These are phyloP conservation scores for Mycena maculata DNA, from an alignment of 768 basidiomycete genomes.

Conservation along the genomic window DNA sequence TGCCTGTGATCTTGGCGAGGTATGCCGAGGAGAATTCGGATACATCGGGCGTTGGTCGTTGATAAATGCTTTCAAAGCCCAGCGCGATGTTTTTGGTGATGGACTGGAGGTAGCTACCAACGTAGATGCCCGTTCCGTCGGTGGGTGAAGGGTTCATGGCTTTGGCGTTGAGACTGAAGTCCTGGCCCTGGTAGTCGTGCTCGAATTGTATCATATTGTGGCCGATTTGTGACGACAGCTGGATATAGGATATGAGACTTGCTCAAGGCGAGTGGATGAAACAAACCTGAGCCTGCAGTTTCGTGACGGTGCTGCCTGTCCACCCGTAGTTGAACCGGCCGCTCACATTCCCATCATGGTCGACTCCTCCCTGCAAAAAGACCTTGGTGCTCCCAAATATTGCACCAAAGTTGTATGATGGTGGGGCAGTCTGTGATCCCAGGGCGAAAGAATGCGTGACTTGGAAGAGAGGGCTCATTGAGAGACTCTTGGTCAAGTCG, in stretches of 20 bases:
- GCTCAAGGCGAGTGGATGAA: slow-evolving; percentile 19
- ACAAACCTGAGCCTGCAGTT: slow-evolving; percentile 89
- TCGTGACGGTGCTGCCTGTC: slow-evolving; percentile 81
- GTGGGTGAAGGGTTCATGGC: slow-evolving; percentile 91
- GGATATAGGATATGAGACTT: slow-evolving; percentile 34
- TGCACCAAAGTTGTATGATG: slow-evolving; percentile 95
- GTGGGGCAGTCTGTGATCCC: slow-evolving; percentile 84
- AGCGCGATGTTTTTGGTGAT: slow-evolving; percentile 90
- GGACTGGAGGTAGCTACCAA: slow-evolving; percentile 93
- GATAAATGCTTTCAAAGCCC: slow-evolving; percentile 87
- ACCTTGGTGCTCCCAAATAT: slow-evolving; percentile 87
- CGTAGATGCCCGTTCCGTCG: slow-evolving; percentile 91
- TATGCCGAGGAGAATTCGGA: slow-evolving; percentile 81
- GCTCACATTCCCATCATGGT: slow-evolving; percentile 92
- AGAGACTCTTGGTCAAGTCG: slow-evolving; percentile 93
- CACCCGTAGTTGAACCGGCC: slow-evolving; percentile 92
- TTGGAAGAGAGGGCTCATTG: slow-evolving; percentile 96
- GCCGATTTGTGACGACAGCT: slow-evolving; percentile 82
- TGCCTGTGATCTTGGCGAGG: slow-evolving; percentile 81
- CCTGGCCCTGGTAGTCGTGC: slow-evolving; percentile 91
- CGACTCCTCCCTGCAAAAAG: slow-evolving; percentile 93
- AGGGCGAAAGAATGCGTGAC: slow-evolving; percentile 96
- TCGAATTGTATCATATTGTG: slow-evolving; percentile 95
- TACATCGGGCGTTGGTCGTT: slow-evolving; percentile 79
- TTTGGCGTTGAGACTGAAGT: slow-evolving; percentile 88